Conservation (phyloP, 202 grass and related monocot genomes). For the Carex sylvatica region DNA sequence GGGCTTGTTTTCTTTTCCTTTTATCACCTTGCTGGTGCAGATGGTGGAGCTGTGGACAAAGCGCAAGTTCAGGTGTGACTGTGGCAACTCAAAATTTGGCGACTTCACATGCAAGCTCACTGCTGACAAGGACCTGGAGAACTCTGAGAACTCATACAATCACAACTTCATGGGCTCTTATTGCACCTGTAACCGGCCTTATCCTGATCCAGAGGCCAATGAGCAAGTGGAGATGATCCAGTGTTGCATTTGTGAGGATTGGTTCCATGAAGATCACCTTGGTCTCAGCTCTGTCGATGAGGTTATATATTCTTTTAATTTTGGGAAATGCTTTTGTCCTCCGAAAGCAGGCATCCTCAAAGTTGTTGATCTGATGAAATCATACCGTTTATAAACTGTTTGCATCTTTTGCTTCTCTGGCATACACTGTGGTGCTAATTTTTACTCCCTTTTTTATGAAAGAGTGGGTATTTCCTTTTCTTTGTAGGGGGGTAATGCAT, state of each 20-base stretch:
- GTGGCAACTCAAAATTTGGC: slow-evolving; percentile 88
- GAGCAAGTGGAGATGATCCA: slow-evolving; percentile 99
- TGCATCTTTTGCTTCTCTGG: not conserved
- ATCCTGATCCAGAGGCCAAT: slow-evolving; percentile 88
- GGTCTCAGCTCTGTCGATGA: slow-evolving; percentile 63
- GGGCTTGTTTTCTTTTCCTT: not conserved
- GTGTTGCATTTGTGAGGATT: slow-evolving; percentile 94
- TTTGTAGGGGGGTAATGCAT: not conserved
- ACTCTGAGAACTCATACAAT: slow-evolving; percentile 75
- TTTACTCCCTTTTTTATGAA: not conserved
- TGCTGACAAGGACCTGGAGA: slow-evolving; percentile 74
- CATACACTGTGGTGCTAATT: not conserved
- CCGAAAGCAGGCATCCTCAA: not conserved
- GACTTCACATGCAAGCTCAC: slow-evolving; percentile 67
- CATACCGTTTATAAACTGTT: not conserved
- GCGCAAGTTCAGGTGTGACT: slow-evolving; percentile 85
- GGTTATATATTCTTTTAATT: slow-evolving; percentile 41
- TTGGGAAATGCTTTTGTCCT: not conserved
- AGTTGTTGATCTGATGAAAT: not conserved
- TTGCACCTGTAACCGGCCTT: slow-evolving; percentile 83
- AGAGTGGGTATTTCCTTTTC: not conserved
- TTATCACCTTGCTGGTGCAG: slow-evolving; percentile 23
- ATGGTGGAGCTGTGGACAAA: slow-evolving; percentile 96
- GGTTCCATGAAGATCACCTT: slow-evolving; percentile 95
- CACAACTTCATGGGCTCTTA: slow-evolving; percentile 94